These are phyloP conservation scores for Pseudonectria buxi DNA, from an alignment of 2,329 filamentous ascomycete genomes.

Conservation along the genomic window DNA sequence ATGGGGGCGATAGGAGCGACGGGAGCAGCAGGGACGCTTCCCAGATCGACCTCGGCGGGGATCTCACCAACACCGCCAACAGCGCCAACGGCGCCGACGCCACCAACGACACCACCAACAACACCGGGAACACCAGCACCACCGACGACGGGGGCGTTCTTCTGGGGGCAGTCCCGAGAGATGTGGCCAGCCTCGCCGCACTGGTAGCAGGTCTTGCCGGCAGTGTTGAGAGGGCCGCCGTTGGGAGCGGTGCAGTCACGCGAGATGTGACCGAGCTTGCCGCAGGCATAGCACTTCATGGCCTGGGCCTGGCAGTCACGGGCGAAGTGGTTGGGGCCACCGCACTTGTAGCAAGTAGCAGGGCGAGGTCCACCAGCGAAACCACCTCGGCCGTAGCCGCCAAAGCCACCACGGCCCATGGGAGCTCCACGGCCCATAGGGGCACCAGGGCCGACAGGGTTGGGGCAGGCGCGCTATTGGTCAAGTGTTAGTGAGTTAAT, in stretches of 20 bases:
- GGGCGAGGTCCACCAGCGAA: conserved; percentile 64
- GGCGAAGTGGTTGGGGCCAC: conserved; percentile 93
- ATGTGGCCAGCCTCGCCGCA: conserved; percentile 95
- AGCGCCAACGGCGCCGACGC: conserved; percentile 34
- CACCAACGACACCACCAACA: conserved; percentile 39
- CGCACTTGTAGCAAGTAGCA: conserved; percentile 68
- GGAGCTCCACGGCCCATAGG: conserved; percentile 58
- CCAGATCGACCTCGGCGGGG: conserved; percentile 36
- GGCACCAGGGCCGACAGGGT: conserved; percentile 49
- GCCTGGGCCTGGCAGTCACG: conserved; percentile 97
- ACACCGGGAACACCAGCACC: conserved; percentile 6
- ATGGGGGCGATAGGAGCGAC: conserved; percentile 42
- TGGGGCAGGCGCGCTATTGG: conserved; percentile 70
- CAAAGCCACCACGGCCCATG: conserved; percentile 64
- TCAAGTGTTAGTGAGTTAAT: conserved; percentile 10
- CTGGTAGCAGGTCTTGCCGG: conserved; percentile 97
- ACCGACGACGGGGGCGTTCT: conserved; percentile 49
- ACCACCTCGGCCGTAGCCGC: conserved; percentile 63
- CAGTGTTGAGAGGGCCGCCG: conserved; percentile 89
- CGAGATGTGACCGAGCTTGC: conserved; percentile 91
- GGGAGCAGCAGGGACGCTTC: conserved; percentile 35
- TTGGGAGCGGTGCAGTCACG: conserved; percentile 94
- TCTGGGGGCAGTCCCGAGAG: conserved; percentile 85
- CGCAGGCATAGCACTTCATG: conserved; percentile 98
- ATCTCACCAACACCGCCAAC: conserved; percentile 32